These are phyloP conservation scores for Nepenthes gracilis DNA, from an alignment of 148 eudicot genomes.

Conservation along the genomic window DNA sequence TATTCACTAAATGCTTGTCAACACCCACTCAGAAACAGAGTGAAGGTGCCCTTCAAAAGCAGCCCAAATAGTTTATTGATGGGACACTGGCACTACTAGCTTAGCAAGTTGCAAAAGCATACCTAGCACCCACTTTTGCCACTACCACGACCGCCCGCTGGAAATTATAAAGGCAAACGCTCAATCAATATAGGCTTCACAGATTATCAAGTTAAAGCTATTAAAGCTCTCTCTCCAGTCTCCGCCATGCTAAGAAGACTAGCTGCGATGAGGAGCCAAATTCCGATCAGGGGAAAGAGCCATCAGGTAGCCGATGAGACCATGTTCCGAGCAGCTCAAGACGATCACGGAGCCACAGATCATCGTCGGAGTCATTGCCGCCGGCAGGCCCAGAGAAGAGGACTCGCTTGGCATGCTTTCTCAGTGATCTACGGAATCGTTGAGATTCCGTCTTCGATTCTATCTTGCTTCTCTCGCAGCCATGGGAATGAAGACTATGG, in stretches of 20 bases:
- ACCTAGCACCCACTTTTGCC: too few species aligned
- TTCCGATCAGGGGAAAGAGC: constrained; percentile 34
- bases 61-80: too few species aligned
- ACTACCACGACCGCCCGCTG: too few species aligned
- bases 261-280: constrained; percentile 19
- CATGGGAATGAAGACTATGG: constrained; percentile 21
- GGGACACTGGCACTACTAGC: too few species aligned
- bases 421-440: constrained; percentile 27
- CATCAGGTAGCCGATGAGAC: constrained; percentile 57
- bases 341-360: constrained; percentile 8
- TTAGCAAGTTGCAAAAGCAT: too few species aligned
- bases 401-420: constrained; percentile 26
- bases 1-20: too few species aligned
- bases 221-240: too few species aligned
- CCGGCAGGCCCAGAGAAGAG: constrained; percentile 9
- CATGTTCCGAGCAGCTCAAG: constrained; percentile 21
- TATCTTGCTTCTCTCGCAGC: constrained; percentile 47
- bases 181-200: too few species aligned
- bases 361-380: constrained; percentile 7
- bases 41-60: too few species aligned
- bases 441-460: constrained; percentile 33
- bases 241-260: constrained; percentile 9
- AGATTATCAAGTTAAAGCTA: too few species aligned
- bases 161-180: too few species aligned
- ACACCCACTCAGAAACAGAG: too few species aligned